Evolutionary conservation across 495 filamentous ascomycete genomes (phyloP).

Genomic region (Penicillium samsonianum): DNA sequence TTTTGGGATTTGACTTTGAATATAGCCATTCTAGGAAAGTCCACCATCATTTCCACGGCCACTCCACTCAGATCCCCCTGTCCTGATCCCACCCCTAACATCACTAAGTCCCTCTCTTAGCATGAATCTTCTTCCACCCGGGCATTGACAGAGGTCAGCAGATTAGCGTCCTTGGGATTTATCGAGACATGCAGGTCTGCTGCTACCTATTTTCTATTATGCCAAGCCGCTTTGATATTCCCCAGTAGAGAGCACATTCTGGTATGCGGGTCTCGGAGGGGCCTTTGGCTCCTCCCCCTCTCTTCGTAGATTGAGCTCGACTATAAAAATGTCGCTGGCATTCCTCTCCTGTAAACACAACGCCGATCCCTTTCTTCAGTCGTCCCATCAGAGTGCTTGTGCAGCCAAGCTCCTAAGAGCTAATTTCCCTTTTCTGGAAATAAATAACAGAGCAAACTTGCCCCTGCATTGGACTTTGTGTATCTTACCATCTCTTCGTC

Average conservation of each 20-base stretch:
- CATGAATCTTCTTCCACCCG: conserved; percentile 16
- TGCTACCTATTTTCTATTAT: conserved; percentile 18
- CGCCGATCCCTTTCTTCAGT: conserved; percentile 26
- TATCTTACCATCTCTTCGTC: conserved; percentile 19
- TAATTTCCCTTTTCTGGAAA: conserved; percentile 15
- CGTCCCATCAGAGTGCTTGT: conserved; percentile 14
- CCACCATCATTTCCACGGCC: conserved; percentile 2
- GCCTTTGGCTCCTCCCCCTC: conserved; percentile 14
- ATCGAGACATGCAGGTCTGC: conserved; percentile 25
- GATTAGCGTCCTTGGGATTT: conserved; percentile 21
- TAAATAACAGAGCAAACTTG: conserved; percentile 25
- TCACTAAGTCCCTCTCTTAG: conserved; percentile 17
- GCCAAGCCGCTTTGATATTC: conserved; percentile 19
- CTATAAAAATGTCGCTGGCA: conserved; percentile 38
- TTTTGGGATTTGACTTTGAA: conserved; percentile 12
- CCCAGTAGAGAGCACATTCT: conserved; percentile 20
- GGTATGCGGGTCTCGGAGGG: conserved; percentile 29
- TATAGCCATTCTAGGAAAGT: conserved; percentile 7
- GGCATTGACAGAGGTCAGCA: conserved; percentile 28
- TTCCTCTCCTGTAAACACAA: conserved; percentile 35
- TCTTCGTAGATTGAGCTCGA: conserved; percentile 26
- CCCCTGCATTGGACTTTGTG: conserved; percentile 26
- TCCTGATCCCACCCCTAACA: conserved; percentile 16
- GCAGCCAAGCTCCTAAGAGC: conserved; percentile 8
- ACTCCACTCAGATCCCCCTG: conserved; percentile 5